Base-by-base conservation (phyloP, 2,329 filamentous ascomycete genomes). In the Capronia epimyces region DNA sequence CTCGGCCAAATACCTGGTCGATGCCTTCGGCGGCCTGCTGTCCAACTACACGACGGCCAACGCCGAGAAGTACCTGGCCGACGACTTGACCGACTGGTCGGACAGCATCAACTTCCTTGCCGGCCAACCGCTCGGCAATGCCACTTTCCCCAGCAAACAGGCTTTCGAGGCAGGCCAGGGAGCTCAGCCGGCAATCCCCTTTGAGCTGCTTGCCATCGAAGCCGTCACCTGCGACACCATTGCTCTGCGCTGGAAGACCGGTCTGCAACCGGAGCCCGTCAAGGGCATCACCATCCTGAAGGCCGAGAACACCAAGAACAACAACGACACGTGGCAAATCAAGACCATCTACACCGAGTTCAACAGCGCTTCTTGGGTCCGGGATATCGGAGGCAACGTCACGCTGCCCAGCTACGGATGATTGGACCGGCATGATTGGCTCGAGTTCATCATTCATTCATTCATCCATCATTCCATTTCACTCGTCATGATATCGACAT, bases 301-400 rank as follows among this genome's bases (percentile, higher is more conserved):
- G n/a, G 57, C 60, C 36, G 52, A 56, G 21, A 56, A 56, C 44
- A 32, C 53, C 29, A 36, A 47, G 18, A 46, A 44, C 9, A 15
- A 55, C 34, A 48, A 52, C 3, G 60, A 58, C 13, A 53, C 49
- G 21, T 69, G 65, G 66, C 62, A 62, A 57, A 60, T 69, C 51
- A 56, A 62, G 55, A 61, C 49, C 46, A 52, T 68, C 13, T 64
- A 61, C 29, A 65, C 64, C 25, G 67, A 69, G 58, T 68, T 68
- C 57, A 67, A 69, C 60, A 57, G 54, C 49, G 46, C 53, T 18
- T 24, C 54, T 22, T 59, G 56, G 56, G 34, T 55, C 34, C 43
- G 55, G 48, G 54, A 56, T 24, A 55, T 57, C n/a, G 56, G 56
- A 34, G 56, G 55, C 22, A 47, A 20, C 20, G 52, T 54, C 52